Evolutionary conservation across 768 basidiomycete genomes (phyloP).

Genomic region (Mycena floridula): DNA sequence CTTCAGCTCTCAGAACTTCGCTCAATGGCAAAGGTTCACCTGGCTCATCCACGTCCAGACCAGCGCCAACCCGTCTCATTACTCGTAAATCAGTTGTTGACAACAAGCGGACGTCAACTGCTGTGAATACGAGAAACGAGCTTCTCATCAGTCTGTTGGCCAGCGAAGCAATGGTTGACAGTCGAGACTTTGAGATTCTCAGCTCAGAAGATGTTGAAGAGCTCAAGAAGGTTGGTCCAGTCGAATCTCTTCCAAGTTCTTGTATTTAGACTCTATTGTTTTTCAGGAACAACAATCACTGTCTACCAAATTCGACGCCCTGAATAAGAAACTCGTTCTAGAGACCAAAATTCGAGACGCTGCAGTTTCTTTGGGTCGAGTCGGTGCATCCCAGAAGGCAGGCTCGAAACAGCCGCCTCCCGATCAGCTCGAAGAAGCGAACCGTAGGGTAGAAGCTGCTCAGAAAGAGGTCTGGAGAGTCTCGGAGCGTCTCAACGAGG

Average conservation of each 20-base stretch:
- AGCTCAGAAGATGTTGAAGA: slow-evolving; percentile 46
- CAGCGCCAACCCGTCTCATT: background rate
- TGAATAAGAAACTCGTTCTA: slow-evolving; percentile 67
- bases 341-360: slow-evolving; percentile 90
- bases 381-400: slow-evolving; percentile 54
- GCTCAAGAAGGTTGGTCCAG: slow-evolving; percentile 42
- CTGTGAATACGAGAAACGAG: slow-evolving; percentile 67
- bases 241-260: too few species aligned
- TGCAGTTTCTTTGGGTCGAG: slow-evolving; percentile 64
- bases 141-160: slow-evolving; percentile 85
- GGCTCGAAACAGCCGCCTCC: slow-evolving; percentile 54
- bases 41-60: too few species aligned
- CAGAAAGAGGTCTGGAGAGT: slow-evolving; percentile 70
- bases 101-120: slow-evolving; percentile 36
- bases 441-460: slow-evolving; percentile 59
- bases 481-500: slow-evolving; percentile 57
- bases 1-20: too few species aligned
- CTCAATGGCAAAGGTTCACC: too few species aligned
- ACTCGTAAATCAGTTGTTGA: background rate
- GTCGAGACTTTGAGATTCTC: slow-evolving; percentile 73
- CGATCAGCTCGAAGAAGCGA: slow-evolving; percentile 71
- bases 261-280: slow-evolving; percentile 7
- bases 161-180: slow-evolving; percentile 92
- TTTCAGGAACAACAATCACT: slow-evolving; percentile 71
- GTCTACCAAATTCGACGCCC: slow-evolving; percentile 55